These are phyloP conservation scores for Saitozyma sp. DNA, from an alignment of 768 basidiomycete genomes.

Conservation along the genomic window DNA sequence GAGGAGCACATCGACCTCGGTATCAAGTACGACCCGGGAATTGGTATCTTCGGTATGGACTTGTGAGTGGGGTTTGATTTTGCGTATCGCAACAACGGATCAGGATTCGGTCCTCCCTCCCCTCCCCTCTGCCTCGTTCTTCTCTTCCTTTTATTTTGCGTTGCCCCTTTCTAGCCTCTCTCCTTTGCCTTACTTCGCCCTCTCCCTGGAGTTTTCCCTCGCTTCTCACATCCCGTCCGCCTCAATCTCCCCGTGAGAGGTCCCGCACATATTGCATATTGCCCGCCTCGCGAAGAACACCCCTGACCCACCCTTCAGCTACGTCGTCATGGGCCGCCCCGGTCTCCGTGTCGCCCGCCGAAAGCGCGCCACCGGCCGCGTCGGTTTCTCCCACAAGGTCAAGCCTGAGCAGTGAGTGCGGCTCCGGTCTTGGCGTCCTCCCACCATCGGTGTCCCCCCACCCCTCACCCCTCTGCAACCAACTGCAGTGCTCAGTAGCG, in stretches of 20 bases:
- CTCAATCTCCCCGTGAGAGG: too few species aligned
- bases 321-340: constrained; percentile 87
- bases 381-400: constrained; percentile 86
- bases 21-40: constrained; percentile 95
- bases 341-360: constrained; percentile 86
- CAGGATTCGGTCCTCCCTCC: not conserved
- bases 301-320: constrained; percentile 10
- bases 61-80: constrained; percentile 65
- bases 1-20: constrained; percentile 96
- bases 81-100: not conserved
- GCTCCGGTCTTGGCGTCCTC: too few species aligned
- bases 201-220: too few species aligned
- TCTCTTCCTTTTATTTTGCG: not conserved
- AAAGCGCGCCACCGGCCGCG: constrained; percentile 80
- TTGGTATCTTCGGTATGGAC: constrained; percentile 99
- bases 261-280: too few species aligned
- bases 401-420: constrained; percentile 75
- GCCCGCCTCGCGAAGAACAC: too few species aligned
- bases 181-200: too few species aligned
- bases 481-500: not conserved
- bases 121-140: too few species aligned
- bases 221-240: too few species aligned
- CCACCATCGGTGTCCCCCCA: too few species aligned
- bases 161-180: too few species aligned
- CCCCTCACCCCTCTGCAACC: too few species aligned